Conservation (phyloP, 2,329 filamentous ascomycete species). For the Macrophomina pseudophaseolina region DNA sequence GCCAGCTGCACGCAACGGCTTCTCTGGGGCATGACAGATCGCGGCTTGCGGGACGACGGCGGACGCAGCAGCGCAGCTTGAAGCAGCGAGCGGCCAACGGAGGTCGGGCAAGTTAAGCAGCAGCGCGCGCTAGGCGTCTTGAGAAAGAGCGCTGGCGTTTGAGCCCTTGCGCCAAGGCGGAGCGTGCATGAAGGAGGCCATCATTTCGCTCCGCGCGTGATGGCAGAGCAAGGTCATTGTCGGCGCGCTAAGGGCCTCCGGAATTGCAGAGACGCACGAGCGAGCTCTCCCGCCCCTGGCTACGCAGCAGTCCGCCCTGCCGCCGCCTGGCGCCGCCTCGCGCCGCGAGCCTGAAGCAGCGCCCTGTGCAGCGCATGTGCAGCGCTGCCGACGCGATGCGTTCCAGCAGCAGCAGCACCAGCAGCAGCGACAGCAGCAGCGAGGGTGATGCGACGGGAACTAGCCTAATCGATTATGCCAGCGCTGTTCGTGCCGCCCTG, state of each 20-base stretch:
- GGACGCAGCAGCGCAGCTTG: constrained; percentile 19
- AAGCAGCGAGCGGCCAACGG: constrained; percentile 12
- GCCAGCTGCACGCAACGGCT: constrained; percentile 22
- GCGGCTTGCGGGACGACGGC: neutral
- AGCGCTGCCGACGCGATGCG: neutral
- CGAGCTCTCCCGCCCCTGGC: neutral
- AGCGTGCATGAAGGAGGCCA: constrained; percentile 23
- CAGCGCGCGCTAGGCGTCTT: constrained; percentile 22
- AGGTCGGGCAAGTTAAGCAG: constrained; percentile 12
- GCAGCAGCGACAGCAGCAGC: neutral
- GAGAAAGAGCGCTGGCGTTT: constrained; percentile 19
- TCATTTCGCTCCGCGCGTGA: constrained; percentile 21
- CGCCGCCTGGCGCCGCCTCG: neutral
- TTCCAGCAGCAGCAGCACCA: neutral
- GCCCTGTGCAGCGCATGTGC: neutral
- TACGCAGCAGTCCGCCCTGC: neutral
- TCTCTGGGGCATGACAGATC: constrained; percentile 13
- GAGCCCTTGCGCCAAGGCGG: constrained; percentile 21
- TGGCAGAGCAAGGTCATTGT: constrained; percentile 7
- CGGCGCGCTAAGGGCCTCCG: constrained; percentile 9
- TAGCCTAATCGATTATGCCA: constrained; percentile 9
- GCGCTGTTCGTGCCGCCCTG: neutral
- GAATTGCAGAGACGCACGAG: constrained; percentile 11
- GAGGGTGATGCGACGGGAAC: neutral
- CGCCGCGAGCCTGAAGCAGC: constrained; percentile 4